Evolutionary conservation across 345 rosid genomes (phyloP), one percentile per base, ranked within the genome.

Genomic region (Sonneratia alba): DNA sequence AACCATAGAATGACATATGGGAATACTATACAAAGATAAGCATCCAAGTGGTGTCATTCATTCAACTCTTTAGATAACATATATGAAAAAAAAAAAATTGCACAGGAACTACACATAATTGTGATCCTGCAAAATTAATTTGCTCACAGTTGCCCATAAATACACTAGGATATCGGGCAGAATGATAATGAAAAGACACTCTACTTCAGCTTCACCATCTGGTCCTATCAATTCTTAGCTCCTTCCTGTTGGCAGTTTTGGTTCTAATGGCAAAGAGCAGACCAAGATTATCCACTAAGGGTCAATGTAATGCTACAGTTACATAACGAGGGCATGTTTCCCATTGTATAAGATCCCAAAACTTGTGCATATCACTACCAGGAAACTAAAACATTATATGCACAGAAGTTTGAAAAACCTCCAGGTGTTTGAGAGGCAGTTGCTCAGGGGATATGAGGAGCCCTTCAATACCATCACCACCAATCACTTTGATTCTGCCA

Each of bases 391-490:
- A 55, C n/a, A 47, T 27, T 64, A 56, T 32, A 32, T 49, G 9
- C 22, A 69, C 51, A 21, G 32, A 70, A 66, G 19, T 36, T 22
- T 36, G 38, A 62, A 78, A 73, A 45, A 83, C 89, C 91, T 89
- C 89, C 49, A 89, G 36, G 78, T 79, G 61, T 43, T 89, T 89
- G 71, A 70, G 82, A 69, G 94, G 87, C 70, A 78, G 64, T 73
- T 82, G 84, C 70, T 80, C 81, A 3, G 86, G 84, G 64, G 88
- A 85, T 62, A 87, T 72, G 43, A 89, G 71, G 71, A 89, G 82
- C 14, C 83, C 94, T 77, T 89, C 94, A 71, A 87, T 79, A 53
- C 85, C 82, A 81, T 87, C 89, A 70, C 89, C 89, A 21, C 91
- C 89, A 57, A 87, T 73, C 65, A 89, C 86, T 79, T 89, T 87